Base-by-base conservation (phyloP, 2,329 filamentous ascomycete genomes). In the Fusarium sp. region DNA sequence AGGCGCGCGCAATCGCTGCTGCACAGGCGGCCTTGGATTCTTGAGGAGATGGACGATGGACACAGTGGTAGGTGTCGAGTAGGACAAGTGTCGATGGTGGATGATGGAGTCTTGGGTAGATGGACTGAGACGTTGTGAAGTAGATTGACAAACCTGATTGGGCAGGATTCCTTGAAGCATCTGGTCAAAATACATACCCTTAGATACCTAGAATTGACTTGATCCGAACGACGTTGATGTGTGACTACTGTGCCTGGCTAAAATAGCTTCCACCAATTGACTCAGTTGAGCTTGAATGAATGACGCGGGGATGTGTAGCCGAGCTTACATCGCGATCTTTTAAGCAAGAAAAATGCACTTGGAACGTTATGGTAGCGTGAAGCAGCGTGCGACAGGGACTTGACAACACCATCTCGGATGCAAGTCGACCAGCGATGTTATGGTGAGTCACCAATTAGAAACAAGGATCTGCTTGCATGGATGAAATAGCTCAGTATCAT, bases 1-100 rank as follows among this genome's bases (percentile, higher is more conserved):
- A 70, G 38, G 63, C 65, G 12, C 68, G 69, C 7, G 67, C 62
- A 7, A 55, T 64, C 6, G 70, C 67, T 28, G 70, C 70, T n/a
- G 64, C 64, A 3, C 67, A 71, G 36, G 60, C 62, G 34, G 58
- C 68, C 5, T 58, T 72, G 13, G 65, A 70, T 4, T 44, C 45
- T 19, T 69, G 53, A 67, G 44, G 50, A 34, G 46, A 40, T 38
- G 25, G 38, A 6, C 36, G 52, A 12, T 49, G 28, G 26, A 28
- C 25, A 35, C 34, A 48, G 49, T 45, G 28, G 52, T 31, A 31
- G 25, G 8, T 36, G 31, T 7, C 35, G 26, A 10, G 15, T 10
- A 6, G 43, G n/a, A 15, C 9, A 19, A 39, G 22, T 19, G 22
- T 28, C 9, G 24, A 10, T 7, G 28, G 19, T 15, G 22, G 31